Conservation (phyloP, 306 rosid species). For the Inga laurina region DNA sequence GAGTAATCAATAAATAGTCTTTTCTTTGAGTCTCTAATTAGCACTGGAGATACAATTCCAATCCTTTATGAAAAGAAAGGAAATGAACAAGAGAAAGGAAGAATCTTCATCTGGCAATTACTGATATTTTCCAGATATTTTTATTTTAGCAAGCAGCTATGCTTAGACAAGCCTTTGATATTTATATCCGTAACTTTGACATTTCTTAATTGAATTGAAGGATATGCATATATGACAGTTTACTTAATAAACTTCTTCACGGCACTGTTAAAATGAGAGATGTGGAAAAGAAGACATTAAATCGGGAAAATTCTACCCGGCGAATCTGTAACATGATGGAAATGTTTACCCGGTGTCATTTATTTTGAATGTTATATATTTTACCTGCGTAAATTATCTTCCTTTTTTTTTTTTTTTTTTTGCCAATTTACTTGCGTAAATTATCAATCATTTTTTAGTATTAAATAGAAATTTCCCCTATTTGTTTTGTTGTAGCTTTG, state of each 20-base stretch:
- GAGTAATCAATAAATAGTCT: not conserved
- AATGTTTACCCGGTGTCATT: not conserved
- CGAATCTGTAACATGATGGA: not conserved
- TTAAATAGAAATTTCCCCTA: conserved; percentile 8
- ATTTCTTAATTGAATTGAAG: not conserved
- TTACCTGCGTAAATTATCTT: no score
- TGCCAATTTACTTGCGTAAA: not conserved
- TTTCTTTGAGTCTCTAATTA: not conserved
- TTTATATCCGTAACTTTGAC: not conserved
- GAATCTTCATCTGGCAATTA: not conserved
- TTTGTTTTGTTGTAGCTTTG: conserved; percentile 63
- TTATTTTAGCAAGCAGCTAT: not conserved
- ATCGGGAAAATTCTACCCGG: not conserved
- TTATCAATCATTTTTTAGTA: not conserved
- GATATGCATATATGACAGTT: not conserved
- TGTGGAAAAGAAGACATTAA: no score
- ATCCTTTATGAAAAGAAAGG: not conserved
- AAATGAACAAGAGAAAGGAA: not conserved
- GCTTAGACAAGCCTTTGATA: not conserved
- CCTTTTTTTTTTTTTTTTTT: no score
- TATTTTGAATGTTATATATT: not conserved
- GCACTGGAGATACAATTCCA: not conserved
- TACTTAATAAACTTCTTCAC: not conserved
- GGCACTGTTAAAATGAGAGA: not conserved
- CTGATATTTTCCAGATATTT: not conserved